Percentiles rank a stretch among this genome's conserved stretches.
Evolutionary conservation across 148 eudicot species (phyloP).

Genomic region (Amaranthus palmeri): DNA sequence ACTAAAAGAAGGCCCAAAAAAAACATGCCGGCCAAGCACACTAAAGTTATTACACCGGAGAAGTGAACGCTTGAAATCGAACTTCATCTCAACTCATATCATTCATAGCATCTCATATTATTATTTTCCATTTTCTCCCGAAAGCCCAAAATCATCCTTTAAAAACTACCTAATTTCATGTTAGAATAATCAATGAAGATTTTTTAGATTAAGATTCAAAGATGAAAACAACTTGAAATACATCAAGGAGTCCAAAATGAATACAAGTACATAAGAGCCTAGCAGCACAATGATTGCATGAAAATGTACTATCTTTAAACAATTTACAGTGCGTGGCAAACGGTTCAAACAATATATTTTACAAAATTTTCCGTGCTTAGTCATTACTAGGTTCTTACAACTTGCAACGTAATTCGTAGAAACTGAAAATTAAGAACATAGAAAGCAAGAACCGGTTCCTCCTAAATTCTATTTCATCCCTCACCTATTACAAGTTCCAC

Average conservation of each 20-base stretch:
- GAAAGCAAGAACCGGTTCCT: not conserved
- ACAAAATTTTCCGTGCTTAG: not conserved
- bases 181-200: not conserved
- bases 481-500: not conserved
- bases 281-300: not conserved
- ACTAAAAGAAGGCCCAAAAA: not conserved
- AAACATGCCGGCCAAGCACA: constrained; percentile 1
- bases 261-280: not conserved
- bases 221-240: no score
- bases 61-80: constrained; percentile 4
- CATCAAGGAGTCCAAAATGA: not conserved
- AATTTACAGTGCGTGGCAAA: not conserved
- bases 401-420: not conserved
- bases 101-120: not conserved
- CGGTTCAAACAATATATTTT: not conserved
- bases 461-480: not conserved
- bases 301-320: not conserved
- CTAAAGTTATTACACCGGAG: not conserved
- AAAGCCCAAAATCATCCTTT: not conserved
- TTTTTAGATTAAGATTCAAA: not conserved
- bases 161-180: not conserved
- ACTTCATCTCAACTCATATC: not conserved
- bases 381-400: not conserved
- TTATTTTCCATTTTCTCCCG: not conserved
- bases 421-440: not conserved